A percentile compares a stretch with the other conserved stretches of the same genome.
These are phyloP conservation scores for Ophiostoma ips DNA, from an alignment of 2,329 filamentous ascomycete genomes.

Conservation along the genomic window DNA sequence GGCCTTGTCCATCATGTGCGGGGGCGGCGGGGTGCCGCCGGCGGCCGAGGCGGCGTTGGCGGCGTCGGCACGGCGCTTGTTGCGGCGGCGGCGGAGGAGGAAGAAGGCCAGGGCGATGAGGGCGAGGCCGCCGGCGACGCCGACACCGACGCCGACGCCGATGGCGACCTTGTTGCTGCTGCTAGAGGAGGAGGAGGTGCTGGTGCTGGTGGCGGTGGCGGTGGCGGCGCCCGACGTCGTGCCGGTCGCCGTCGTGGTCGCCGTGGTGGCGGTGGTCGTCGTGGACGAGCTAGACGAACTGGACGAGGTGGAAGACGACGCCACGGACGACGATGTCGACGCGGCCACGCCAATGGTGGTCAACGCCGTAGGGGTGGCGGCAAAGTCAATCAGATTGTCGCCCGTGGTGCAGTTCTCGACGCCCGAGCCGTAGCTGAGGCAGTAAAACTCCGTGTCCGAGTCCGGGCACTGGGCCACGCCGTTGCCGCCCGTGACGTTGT, in stretches of 20 bases:
- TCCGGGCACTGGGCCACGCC: slow-evolving; percentile 12
- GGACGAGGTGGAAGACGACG: neutral
- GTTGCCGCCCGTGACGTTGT: slow-evolving; percentile 12
- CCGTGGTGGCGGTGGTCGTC: neutral
- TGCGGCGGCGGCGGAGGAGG: slow-evolving; percentile 3
- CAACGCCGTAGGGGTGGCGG: slow-evolving; percentile 8
- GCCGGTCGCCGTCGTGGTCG: neutral
- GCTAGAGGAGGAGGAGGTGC: neutral
- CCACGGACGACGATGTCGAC: neutral
- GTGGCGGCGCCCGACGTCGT: slow-evolving; percentile 1
- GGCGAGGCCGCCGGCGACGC: neutral
- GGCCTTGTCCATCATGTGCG: neutral
- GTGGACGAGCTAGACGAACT: neutral
- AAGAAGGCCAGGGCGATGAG: neutral
- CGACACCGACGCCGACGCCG: slow-evolving; percentile 8
- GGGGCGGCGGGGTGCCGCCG: neutral
- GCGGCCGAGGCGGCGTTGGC: neutral
- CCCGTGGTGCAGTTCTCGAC: slow-evolving; percentile 12
- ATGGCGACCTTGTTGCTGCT: slow-evolving; percentile 3
- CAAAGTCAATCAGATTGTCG: slow-evolving; percentile 12
- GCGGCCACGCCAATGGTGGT: slow-evolving; percentile 14
- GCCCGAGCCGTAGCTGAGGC: slow-evolving; percentile 13
- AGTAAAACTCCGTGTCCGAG: slow-evolving; percentile 16
- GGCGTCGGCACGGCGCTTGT: neutral
- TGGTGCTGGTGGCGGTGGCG: neutral